These are phyloP conservation scores for Lentinus brumalis DNA, from an alignment of 768 basidiomycete species.

Conservation along the genomic window DNA sequence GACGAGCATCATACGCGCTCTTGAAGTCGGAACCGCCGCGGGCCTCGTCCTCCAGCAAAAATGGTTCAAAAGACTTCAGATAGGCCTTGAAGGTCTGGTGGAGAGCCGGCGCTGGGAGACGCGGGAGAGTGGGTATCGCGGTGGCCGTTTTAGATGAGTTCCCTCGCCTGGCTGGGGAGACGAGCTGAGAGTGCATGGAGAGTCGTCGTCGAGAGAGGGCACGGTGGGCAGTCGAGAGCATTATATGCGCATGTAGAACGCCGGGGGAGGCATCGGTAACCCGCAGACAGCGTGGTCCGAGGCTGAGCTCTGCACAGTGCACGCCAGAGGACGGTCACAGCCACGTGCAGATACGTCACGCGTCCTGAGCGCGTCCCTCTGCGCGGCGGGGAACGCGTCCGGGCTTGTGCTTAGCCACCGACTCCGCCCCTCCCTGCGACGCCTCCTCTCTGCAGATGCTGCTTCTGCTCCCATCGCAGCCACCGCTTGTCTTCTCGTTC, in stretches of 20 bases:
- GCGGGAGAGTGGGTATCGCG: conserved; percentile 44
- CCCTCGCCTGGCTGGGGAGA: not conserved
- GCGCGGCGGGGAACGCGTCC: conserved; percentile 91
- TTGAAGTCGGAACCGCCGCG: conserved; percentile 54
- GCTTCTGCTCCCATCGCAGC: not conserved
- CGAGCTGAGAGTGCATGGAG: conserved; percentile 8
- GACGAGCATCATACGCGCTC: conserved; percentile 54
- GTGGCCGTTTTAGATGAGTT: conserved; percentile 1
- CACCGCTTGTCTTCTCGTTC: too few species aligned
- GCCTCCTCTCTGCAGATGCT: not conserved
- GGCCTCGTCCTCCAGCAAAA: conserved; percentile 74
- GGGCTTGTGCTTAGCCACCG: conserved; percentile 41
- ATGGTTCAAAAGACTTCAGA: conserved; percentile 73
- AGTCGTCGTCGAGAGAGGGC: not conserved
- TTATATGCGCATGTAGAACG: not conserved
- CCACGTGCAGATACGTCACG: conserved; percentile 61
- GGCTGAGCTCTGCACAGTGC: not conserved
- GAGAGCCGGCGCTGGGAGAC: conserved; percentile 83
- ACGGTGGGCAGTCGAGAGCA: not conserved
- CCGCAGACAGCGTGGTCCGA: conserved; percentile 49
- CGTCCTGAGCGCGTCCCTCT: conserved; percentile 42
- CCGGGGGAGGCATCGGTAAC: not conserved
- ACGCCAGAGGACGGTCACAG: too few species aligned
- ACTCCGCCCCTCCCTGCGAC: not conserved
- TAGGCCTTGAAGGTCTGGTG: conserved; percentile 76